Conservation (phyloP, 176 grass and related monocot genomes). For the Aegilops speltoides region DNA sequence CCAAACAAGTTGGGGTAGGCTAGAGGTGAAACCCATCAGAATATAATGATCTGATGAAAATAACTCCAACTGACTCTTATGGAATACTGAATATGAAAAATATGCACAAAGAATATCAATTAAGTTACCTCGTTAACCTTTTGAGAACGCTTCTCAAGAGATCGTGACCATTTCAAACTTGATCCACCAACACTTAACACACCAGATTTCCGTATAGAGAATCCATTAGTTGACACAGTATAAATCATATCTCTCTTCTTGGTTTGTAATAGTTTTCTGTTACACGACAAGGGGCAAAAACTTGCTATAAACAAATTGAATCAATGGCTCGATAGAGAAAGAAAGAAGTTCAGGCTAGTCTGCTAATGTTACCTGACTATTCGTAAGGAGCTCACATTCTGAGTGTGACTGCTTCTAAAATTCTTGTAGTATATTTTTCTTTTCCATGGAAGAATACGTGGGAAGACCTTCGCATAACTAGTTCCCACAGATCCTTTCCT, state of each 20-base stretch:
- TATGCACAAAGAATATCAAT: constrained; percentile 19
- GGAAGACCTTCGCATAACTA: constrained; percentile 54
- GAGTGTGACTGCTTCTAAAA: constrained; percentile 42
- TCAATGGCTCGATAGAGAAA: constrained; percentile 12
- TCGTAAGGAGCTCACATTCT: constrained; percentile 44
- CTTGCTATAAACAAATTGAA: constrained; percentile 21
- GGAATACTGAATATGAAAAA: constrained; percentile 13
- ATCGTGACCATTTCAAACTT: constrained; percentile 96
- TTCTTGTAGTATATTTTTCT: constrained; percentile 63
- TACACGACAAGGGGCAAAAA: constrained; percentile 31
- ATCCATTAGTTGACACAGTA: constrained; percentile 78
- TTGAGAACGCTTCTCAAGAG: constrained; percentile 77
- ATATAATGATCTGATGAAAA: not conserved
- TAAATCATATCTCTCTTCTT: constrained; percentile 78
- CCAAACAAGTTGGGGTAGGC: no score
- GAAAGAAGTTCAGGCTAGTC: not conserved
- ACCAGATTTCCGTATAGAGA: constrained; percentile 81
- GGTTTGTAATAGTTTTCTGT: constrained; percentile 66
- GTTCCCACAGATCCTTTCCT: constrained; percentile 41
- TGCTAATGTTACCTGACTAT: constrained; percentile 65
- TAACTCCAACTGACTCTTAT: not conserved
- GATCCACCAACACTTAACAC: constrained; percentile 50
- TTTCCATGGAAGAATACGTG: constrained; percentile 94
- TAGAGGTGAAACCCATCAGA: not conserved
- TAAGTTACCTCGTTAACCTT: constrained; percentile 56